Conservation (phyloP, 2,329 filamentous ascomycete genomes). For the Aspergillus sp. region DNA sequence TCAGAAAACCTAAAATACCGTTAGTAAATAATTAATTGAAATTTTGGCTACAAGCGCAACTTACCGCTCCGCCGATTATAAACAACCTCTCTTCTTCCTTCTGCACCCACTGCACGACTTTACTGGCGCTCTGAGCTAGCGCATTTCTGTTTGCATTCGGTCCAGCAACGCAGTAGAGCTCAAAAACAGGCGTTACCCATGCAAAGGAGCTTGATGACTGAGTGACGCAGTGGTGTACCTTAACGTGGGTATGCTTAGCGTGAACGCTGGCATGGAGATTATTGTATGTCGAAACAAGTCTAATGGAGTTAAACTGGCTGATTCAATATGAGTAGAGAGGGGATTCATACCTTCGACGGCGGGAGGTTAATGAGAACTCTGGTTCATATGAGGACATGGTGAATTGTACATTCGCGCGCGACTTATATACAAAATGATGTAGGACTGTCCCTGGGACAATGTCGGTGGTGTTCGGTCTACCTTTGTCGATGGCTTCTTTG, state of each 20-base stretch:
- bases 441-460: slow-evolving; percentile 78
- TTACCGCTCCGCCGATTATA: slow-evolving; percentile 93
- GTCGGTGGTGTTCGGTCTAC: slow-evolving; percentile 70
- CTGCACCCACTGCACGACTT: slow-evolving; percentile 87
- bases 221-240: slow-evolving; percentile 77
- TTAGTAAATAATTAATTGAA: background rate
- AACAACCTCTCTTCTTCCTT: slow-evolving; percentile 92
- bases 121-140: slow-evolving; percentile 82
- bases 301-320: slow-evolving; percentile 34
- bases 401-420: slow-evolving; percentile 90
- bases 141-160: slow-evolving; percentile 62
- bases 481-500: slow-evolving; percentile 65
- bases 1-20: background rate
- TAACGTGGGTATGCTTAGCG: slow-evolving; percentile 77
- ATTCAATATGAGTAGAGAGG: background rate
- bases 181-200: slow-evolving; percentile 88
- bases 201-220: slow-evolving; percentile 77
- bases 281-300: slow-evolving; percentile 80
- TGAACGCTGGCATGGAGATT: slow-evolving; percentile 83
- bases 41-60: slow-evolving; percentile 14
- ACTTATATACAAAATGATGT: slow-evolving; percentile 95
- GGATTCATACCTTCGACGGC: slow-evolving; percentile 60
- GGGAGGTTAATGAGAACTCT: slow-evolving; percentile 61
- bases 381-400: slow-evolving; percentile 81
- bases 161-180: slow-evolving; percentile 92